Percentiles rank a stretch among this genome's conserved stretches.
Evolutionary conservation across 805 yeast genomes (phyloP).

Genomic region (Saccharomycopsis sp.): DNA sequence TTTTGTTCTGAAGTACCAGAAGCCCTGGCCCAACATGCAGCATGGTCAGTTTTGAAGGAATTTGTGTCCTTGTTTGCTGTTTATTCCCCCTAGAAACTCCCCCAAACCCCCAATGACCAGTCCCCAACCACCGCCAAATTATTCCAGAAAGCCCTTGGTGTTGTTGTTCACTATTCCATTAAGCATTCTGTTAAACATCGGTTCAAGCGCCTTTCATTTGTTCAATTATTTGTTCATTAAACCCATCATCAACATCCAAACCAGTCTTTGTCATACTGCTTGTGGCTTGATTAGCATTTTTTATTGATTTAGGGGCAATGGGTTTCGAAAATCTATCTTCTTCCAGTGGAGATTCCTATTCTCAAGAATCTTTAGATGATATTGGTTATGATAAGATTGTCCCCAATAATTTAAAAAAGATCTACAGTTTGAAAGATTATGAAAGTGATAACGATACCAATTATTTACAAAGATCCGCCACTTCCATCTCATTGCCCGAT

Average conservation of each 20-base stretch:
- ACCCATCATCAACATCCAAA: not conserved
- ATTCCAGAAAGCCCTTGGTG: not conserved
- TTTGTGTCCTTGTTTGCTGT: too few species aligned
- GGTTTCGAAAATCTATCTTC: not conserved
- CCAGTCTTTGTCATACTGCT: not conserved
- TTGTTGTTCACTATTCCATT: slow-evolving; percentile 3
- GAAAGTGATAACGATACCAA: too few species aligned
- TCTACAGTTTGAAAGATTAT: not conserved
- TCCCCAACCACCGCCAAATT: not conserved
- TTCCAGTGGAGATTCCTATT: slow-evolving; percentile 7
- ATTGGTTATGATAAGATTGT: slow-evolving; percentile 5
- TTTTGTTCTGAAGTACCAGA: too few species aligned
- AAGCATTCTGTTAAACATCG: slow-evolving; percentile 3
- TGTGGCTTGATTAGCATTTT: slow-evolving; percentile 2
- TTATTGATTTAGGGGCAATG: not conserved
- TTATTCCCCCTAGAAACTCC: not conserved
- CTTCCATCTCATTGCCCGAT: too few species aligned
- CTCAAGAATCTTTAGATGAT: slow-evolving; percentile 8
- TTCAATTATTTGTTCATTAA: too few species aligned
- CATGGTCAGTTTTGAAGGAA: too few species aligned
- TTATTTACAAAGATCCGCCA: too few species aligned
- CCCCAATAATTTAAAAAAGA: slow-evolving; percentile 7
- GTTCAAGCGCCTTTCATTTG: not conserved
- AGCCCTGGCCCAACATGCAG: too few species aligned
- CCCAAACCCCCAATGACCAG: not conserved